These are phyloP conservation scores for Actinomortierella wolfii DNA, from an alignment of 371 early-diverging fungal species.

Conservation along the genomic window DNA sequence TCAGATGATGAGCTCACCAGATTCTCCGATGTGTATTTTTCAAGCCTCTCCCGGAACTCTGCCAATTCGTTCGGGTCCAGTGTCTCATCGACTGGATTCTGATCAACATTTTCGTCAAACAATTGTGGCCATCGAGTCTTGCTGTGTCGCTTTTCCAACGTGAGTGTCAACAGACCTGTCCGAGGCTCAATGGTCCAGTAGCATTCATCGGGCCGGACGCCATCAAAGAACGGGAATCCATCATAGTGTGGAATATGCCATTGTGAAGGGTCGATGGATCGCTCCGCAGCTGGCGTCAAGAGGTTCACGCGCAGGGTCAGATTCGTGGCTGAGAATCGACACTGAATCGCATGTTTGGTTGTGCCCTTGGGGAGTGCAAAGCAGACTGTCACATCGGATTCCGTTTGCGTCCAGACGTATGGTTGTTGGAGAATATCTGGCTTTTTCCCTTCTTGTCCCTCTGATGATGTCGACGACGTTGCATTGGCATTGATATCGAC, in stretches of 20 bases:
- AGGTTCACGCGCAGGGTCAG: constrained; percentile 36
- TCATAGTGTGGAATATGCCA: constrained; percentile 23
- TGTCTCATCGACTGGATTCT: constrained; percentile 74
- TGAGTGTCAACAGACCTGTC: constrained; percentile 61
- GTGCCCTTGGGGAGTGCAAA: constrained; percentile 60
- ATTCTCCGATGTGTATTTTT: constrained; percentile 65
- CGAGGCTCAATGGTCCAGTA: constrained; percentile 77
- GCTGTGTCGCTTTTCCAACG: constrained; percentile 66
- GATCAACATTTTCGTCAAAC: constrained; percentile 59
- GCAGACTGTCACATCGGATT: constrained; percentile 66
- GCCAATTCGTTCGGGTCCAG: constrained; percentile 66
- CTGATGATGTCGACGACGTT: constrained; percentile 5
- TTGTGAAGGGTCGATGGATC: constrained; percentile 2
- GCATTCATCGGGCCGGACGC: constrained; percentile 64
- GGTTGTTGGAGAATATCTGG: constrained; percentile 13
- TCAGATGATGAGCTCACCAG: constrained; percentile 15
- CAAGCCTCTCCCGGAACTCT: constrained; percentile 61
- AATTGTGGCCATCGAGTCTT: constrained; percentile 79
- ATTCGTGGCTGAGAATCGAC: constrained; percentile 55
- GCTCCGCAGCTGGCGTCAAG: constrained; percentile 44
- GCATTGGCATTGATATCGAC: constrained; percentile 15
- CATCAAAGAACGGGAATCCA: constrained; percentile 49
- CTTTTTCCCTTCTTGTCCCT: background rate
- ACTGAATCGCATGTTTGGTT: constrained; percentile 57
- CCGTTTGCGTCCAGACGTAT: constrained; percentile 79